Evolutionary conservation across 768 basidiomycete species (phyloP), one percentile per base, ranked within the genome.

Genomic region (Naganishia antarctica): DNA sequence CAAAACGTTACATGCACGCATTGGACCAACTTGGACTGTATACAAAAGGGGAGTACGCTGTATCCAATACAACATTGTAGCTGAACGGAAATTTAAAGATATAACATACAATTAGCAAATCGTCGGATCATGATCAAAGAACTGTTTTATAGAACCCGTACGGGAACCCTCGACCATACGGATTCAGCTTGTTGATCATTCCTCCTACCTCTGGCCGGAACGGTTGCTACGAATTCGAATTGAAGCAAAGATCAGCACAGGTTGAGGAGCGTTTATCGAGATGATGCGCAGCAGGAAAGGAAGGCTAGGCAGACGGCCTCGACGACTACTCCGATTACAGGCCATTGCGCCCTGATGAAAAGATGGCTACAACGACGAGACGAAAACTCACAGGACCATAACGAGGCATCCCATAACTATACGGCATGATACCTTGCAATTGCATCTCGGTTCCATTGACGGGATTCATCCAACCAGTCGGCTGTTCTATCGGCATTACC

Each of bases 131-230:
- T 15, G n/a, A 37, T 63, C 40, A 50, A 11, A 63, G 40, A 8
- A 53, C 18, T 15, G 37, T 43, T 15, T 26, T n/a, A 21, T 63
- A 63, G 41, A 31, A 43, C 8, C 62, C 62, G 40, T 63, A 63
- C 5, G 62, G 62, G 26, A 29, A 63, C 15, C 49, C 37, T 29
- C 62, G 32, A 6, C 62, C 62, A 53, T 63, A 63, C 15, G 62
- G 62, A 53, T 63, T 63, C 41, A 63, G 49, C 28, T 63, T 63
- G 41, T 63, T 63, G 28, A 63, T 49, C 62, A 63, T 63, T 21
- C 62, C 62, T 41, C 62, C 62, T 3, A 44, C 26, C 29, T 63
- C 62, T 8, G 62, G 49, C 21, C 62, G 48, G 49, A 63, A 63
- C n/a, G 62, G 62, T 31, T 53, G 49, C 62, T 63, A 25, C 37